Conservation (phyloP, 2,329 filamentous ascomycete species). For the Ambrosiella cleistominuta region DNA sequence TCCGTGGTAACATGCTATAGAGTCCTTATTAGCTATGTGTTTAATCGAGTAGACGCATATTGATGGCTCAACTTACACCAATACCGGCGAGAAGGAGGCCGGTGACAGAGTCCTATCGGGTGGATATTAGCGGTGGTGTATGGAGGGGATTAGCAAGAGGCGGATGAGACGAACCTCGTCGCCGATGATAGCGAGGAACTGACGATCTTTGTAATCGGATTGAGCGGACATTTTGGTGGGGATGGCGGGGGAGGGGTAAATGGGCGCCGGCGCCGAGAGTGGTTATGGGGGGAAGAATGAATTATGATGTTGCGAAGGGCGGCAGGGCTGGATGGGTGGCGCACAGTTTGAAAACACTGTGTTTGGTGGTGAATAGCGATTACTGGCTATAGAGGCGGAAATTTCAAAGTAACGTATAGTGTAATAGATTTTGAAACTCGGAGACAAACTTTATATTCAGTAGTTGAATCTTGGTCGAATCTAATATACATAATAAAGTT, state of each 20-base stretch:
- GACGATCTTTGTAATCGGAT: conserved; percentile 59
- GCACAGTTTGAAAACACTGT: neutral
- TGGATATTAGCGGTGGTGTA: conserved; percentile 13
- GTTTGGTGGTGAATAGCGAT: neutral
- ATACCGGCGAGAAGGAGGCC: conserved; percentile 89
- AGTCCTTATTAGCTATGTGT: too few relatives aligned
- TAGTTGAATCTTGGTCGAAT: too few relatives aligned
- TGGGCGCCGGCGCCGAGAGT: neutral
- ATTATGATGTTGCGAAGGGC: neutral
- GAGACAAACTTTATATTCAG: too few relatives aligned
- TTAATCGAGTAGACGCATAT: neutral
- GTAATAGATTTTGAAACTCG: too few relatives aligned
- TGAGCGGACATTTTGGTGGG: conserved; percentile 29
- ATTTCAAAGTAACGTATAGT: too few relatives aligned
- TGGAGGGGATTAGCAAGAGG: neutral
- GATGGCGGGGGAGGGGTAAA: conserved; percentile 5
- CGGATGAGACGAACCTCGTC: conserved; percentile 50
- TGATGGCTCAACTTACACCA: conserved; percentile 44
- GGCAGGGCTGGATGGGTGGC: neutral
- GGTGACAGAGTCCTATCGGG: conserved; percentile 79
- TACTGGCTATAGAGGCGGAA: neutral
- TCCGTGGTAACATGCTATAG: conserved; percentile 76
- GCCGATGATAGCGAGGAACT: conserved; percentile 94
- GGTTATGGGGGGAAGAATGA: neutral
- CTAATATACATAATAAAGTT: too few relatives aligned